Evolutionary conservation across 805 yeast genomes (phyloP), one percentile per base, ranked within the genome.

Genomic region (Novakomyces olei): DNA sequence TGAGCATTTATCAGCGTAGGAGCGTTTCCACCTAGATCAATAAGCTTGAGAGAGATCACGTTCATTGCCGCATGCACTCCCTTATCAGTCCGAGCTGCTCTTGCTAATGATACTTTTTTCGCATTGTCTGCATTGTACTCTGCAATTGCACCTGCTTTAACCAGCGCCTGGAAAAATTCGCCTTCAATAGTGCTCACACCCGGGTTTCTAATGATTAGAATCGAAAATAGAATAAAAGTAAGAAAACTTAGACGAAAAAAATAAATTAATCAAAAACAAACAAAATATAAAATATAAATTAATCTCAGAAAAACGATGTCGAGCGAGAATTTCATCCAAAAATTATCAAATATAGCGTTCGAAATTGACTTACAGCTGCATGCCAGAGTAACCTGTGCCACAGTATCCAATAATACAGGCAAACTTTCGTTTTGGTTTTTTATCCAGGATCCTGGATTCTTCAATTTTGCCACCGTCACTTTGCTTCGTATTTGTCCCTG

Each of bases 21-120:
- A 33, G 80, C 64, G 34, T 79, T 73, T 9, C 62, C 68, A 45
- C 83, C 92, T 48, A 80, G 92, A 34, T 79, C 63, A 44, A 79
- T 78, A 61, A 83, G 55, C 49, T 83, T 83, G 43, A 76, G 58
- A 10, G 91, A 74, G 28, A 85, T 66, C 15, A 81, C 80, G 50
- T 83, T 83, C 19, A 95, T 95, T 2, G 94, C 93, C 8, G 96
- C 95, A 54, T 83, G 96, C 16, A 83, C 96, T 38, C 95, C 96
- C 53, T 85, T 85, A 52, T 83, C 96, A 3, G 96, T 93, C 40
- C 63, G 67, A 10, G 63, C 63, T 4, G 63, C 63, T 3, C 63
- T 44, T 40, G 53, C 73, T 47, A 85, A 77, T 0, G 88, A 81
- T 34, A 36, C 39, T 30, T 83, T 83, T 48, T 79, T 81, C 45